These are phyloP conservation scores for Trifolium repens DNA, from an alignment of 306 rosid species.

Conservation along the genomic window DNA sequence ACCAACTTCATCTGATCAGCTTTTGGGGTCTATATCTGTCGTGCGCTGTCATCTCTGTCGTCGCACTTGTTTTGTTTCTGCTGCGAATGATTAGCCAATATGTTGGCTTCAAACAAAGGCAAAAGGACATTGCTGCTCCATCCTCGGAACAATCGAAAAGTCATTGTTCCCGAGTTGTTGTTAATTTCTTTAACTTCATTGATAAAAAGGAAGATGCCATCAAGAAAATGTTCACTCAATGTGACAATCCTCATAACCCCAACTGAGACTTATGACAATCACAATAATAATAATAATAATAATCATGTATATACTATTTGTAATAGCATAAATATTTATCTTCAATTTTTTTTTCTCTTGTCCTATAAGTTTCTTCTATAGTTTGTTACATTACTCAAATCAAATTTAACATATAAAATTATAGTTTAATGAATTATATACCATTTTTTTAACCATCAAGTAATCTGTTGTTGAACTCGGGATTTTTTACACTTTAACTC, in stretches of 20 bases:
- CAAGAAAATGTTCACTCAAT: slow-evolving; percentile 66
- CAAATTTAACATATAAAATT: too few relatives aligned
- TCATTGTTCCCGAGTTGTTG: slow-evolving; percentile 59
- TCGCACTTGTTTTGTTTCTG: slow-evolving; percentile 60
- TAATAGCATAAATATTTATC: too few relatives aligned
- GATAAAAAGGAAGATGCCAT: slow-evolving; percentile 92
- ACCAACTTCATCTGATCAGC: slow-evolving; percentile 71
- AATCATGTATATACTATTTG: too few relatives aligned
- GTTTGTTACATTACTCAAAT: too few relatives aligned
- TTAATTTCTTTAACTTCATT: slow-evolving; percentile 69
- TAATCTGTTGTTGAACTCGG: too few relatives aligned
- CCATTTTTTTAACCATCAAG: too few relatives aligned
- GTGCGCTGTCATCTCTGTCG: slow-evolving; percentile 53
- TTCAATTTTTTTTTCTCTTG: too few relatives aligned
- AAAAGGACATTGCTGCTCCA: slow-evolving; percentile 45
- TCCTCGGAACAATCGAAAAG: slow-evolving; percentile 39
- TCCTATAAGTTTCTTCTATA: too few relatives aligned
- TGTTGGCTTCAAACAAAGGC: slow-evolving; percentile 56
- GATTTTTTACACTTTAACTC: too few relatives aligned
- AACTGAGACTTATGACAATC: slow-evolving; percentile 27
- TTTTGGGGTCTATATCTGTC: slow-evolving; percentile 90
- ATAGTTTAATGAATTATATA: too few relatives aligned
- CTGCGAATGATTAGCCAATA: slow-evolving; percentile 64
- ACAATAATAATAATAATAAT: too few relatives aligned
- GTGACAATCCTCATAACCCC: slow-evolving; percentile 52